phyloP scores from a whole-genome alignment of 2,329 filamentous ascomycete genomes.

The Lachnellula arida region DNA sequence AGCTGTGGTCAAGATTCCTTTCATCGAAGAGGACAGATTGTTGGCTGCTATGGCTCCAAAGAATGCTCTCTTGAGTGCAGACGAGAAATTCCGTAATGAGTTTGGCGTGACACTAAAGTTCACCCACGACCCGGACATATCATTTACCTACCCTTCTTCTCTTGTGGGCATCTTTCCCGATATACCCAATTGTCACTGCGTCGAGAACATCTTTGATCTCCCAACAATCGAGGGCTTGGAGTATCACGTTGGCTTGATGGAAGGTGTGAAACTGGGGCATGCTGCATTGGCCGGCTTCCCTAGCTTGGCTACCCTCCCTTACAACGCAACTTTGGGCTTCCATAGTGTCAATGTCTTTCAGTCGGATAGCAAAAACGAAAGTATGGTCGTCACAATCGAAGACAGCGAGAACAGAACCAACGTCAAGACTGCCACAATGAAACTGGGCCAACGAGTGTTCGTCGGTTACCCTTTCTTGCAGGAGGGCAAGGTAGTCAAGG shows the following conservation, averaged over 20 bases:
- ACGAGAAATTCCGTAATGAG: constrained; percentile 77
- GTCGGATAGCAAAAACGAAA: constrained; percentile 92
- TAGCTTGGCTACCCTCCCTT: constrained; percentile 78
- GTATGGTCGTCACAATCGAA: constrained; percentile 82
- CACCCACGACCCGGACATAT: constrained; percentile 70
- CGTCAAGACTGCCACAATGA: constrained; percentile 67
- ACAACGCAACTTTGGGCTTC: constrained; percentile 75
- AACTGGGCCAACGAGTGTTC: constrained; percentile 80
- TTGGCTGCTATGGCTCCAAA: constrained; percentile 81
- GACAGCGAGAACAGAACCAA: constrained; percentile 69
- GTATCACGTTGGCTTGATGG: constrained; percentile 76
- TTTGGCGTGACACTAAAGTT: constrained; percentile 95
- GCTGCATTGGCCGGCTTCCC: constrained; percentile 92
- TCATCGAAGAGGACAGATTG: constrained; percentile 88
- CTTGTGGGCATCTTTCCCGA: constrained; percentile 88
- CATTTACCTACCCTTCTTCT: constrained; percentile 83
- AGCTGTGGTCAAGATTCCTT: constrained; percentile 97
- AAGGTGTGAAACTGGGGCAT: constrained; percentile 76
- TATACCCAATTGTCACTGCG: constrained; percentile 77
- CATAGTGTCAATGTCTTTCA: constrained; percentile 94
- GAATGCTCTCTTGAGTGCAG: constrained; percentile 70
- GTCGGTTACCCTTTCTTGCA: constrained; percentile 94
- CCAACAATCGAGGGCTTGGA: constrained; percentile 88
- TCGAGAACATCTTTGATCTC: constrained; percentile 94
- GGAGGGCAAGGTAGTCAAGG: constrained; percentile 82